Evolutionary conservation across 148 eudicot genomes (phyloP), one percentile per base, ranked within the genome.

Genomic region (Polygonum aviculare): DNA sequence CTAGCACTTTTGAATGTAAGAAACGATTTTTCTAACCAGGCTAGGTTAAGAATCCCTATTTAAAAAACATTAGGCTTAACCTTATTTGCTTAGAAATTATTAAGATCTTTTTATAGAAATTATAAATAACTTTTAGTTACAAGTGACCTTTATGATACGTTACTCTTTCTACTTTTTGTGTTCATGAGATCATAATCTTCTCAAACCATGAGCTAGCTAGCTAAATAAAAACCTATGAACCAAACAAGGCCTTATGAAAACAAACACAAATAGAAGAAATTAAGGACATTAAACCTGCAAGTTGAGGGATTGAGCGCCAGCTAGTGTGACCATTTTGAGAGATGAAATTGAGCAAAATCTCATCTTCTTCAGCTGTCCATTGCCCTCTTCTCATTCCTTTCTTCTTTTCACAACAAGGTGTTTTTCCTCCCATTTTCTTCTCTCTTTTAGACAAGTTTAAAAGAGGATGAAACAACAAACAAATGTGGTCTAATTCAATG

Each of bases 321-420:
- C 45, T 67, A 8, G 72, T 4, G 5, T 35, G 19, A 14, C 72
- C 72, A 67, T 67, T n/a, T 67, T 67, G 19, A 38, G 72, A 67
- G 72, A 67, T 36, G 72, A 35, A 67, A 16, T 36, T 35, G 44
- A 67, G 44, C 44, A 67, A 38, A 14, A 67, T 36, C 11, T 67
- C 72, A 38, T 67, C 72, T 67, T 67, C 72, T 67, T 67, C 72
- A 12, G 72, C 45, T 5, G 72, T 67, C 72, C 72, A 67, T 67
- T 67, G 72, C 9, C 72, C 72, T 38, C 15, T 67, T 2, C 3
- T 36, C 8, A 67, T 4, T 1, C 72, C 72, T 67, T 35, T 67
- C 45, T 35, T 67, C 45, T 67, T 67, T 67, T 67, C 72, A 67
- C 72, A 67, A 16, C 72, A 67, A 14, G 72, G 44, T 67, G 5